These are phyloP conservation scores for Phytophthora litchii DNA, from an alignment of 352 stramenopile species.

Conservation along the genomic window DNA sequence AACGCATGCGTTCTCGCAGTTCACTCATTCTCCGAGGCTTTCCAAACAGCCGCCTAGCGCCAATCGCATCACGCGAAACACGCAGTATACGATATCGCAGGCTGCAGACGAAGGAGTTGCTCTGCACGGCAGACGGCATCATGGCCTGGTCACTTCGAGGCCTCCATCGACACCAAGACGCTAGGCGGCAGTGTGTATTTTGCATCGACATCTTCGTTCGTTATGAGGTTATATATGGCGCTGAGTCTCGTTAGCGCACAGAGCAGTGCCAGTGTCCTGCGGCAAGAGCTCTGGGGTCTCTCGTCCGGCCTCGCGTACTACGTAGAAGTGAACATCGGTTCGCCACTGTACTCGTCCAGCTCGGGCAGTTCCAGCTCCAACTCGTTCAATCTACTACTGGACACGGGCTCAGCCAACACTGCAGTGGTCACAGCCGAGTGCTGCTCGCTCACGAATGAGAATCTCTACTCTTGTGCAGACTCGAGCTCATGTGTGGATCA, in stretches of 20 bases:
- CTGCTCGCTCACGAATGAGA: conserved; percentile 65
- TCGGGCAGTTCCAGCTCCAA: conserved; percentile 40
- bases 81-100: conserved; percentile 11
- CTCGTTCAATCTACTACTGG: conserved; percentile 72
- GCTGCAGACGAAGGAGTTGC: not conserved
- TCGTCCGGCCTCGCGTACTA: conserved; percentile 72
- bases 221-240: conserved; percentile 5
- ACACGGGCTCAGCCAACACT: conserved; percentile 84
- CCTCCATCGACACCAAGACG: not conserved
- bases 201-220: conserved; percentile 4
- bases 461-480: conserved; percentile 68
- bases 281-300: conserved; percentile 78
- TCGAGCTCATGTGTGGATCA: conserved; percentile 65
- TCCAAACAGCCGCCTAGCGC: not conserved
- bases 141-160: not conserved
- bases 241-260: conserved; percentile 9
- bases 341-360: conserved; percentile 43
- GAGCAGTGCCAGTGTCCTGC: conserved; percentile 36
- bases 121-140: not conserved
- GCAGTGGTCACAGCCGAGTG: conserved; percentile 79
- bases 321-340: conserved; percentile 54
- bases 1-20: conserved; percentile 4
- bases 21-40: conserved; percentile 3
- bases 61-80: not conserved
- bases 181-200: conserved; percentile 12